Percentiles rank a stretch among this genome's conserved stretches.
Conservation (phyloP, 1,139 yeast species). For the Candida buenavistaensis region DNA sequence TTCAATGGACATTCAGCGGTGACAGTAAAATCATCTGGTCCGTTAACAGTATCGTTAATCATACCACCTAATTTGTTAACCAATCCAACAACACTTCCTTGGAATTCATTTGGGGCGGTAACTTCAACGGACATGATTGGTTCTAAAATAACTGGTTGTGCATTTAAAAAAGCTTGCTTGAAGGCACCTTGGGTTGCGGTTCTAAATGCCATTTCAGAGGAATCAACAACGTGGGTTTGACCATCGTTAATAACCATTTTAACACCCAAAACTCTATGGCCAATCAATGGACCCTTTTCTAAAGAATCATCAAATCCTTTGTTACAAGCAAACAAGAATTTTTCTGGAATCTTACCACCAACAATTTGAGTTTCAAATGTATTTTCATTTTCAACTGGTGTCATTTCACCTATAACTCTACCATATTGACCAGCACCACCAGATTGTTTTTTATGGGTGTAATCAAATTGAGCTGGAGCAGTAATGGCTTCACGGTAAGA, state of each 20-base stretch:
- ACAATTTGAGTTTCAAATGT: conserved; percentile 83
- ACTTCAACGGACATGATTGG: conserved; percentile 95
- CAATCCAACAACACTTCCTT: conserved; percentile 88
- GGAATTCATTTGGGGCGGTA: conserved; percentile 95
- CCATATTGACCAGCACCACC: conserved; percentile 99
- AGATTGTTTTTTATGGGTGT: conserved; percentile 94
- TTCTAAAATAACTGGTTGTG: conserved; percentile 87
- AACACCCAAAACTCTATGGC: conserved; percentile 90
- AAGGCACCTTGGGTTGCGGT: conserved; percentile 92
- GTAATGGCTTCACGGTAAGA: conserved; percentile 95
- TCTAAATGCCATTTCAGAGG: conserved; percentile 92
- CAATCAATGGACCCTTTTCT: conserved; percentile 95
- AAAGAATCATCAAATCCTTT: conserved; percentile 95
- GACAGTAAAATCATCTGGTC: conserved; percentile 91
- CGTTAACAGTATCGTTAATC: conserved; percentile 91
- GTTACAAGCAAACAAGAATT: conserved; percentile 89
- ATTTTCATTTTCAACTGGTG: conserved; percentile 66
- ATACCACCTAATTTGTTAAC: conserved; percentile 91
- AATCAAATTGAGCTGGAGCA: conserved; percentile 76
- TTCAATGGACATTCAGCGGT: conserved; percentile 94
- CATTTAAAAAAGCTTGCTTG: conserved; percentile 81
- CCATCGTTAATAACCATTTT: conserved; percentile 96
- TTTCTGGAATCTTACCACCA: conserved; percentile 97
- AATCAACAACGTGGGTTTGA: conserved; percentile 95
- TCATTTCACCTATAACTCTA: conserved; percentile 86